Conservation (phyloP, 2,329 filamentous ascomycete genomes). For the Aureobasidium sp. region DNA sequence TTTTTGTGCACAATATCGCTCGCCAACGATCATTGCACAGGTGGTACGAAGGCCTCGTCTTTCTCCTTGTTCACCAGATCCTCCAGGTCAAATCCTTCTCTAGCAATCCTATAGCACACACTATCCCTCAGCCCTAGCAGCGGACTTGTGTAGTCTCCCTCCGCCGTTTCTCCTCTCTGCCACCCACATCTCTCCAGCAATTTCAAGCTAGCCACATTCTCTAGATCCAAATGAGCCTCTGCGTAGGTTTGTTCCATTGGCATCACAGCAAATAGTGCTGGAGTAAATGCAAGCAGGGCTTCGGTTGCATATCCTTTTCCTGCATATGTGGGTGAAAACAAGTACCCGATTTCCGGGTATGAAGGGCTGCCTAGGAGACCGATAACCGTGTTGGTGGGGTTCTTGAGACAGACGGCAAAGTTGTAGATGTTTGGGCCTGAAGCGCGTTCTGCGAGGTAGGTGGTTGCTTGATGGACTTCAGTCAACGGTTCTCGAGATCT, state of each 20-base stretch:
- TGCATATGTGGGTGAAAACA: slow-evolving; percentile 13
- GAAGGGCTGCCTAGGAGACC: slow-evolving; percentile 13
- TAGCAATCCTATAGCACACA: not conserved
- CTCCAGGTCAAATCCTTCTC: not conserved
- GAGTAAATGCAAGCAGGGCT: slow-evolving; percentile 14
- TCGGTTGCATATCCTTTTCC: slow-evolving; percentile 17
- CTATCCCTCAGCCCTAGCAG: not conserved
- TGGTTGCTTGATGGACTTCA: not conserved
- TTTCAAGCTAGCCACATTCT: slow-evolving; percentile 5
- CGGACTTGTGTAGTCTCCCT: not conserved
- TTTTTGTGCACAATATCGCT: not conserved
- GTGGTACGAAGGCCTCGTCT: not conserved
- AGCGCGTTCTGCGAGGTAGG: not conserved
- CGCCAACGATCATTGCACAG: not conserved
- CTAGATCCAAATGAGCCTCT: not conserved
- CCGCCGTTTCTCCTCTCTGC: not conserved
- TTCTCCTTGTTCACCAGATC: not conserved
- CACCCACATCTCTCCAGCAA: slow-evolving; percentile 11
- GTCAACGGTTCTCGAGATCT: not conserved
- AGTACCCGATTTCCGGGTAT: slow-evolving; percentile 16
- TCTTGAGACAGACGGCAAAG: not conserved
- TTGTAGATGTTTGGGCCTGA: not conserved
- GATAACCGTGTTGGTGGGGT: slow-evolving; percentile 8
- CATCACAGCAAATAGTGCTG: not conserved
- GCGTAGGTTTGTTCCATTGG: not conserved